Base-by-base conservation (phyloP, 1,139 yeast genomes). In the Yamadazyma triangularis region DNA sequence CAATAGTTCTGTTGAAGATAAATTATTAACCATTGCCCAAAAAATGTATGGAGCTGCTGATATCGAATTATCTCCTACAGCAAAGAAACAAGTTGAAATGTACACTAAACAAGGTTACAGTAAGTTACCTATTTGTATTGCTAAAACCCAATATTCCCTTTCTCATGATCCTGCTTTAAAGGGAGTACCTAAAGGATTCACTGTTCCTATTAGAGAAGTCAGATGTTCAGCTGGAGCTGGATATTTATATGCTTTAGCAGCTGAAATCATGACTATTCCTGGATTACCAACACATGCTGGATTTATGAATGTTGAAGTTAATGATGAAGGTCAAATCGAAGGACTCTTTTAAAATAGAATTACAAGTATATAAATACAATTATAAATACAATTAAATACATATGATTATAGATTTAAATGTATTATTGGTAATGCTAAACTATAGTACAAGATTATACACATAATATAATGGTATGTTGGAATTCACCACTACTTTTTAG, bases 181-280 rank as follows among this genome's bases (percentile, higher is more conserved):
- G 60, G 89, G 89, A 52, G 91, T 80, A 32, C 93, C 93, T 47
- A 73, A 77, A 13, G 89, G 81, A 3, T 83, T 82, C 59, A 78
- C 76, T 15, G 77, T 83, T 56, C 91, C 93, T 38, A 79, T 83
- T 42, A 73, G 88, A 61, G 93, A 83, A 49, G 80, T 83, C 31
- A 77, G 86, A 60, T 78, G 85, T 39, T 78, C 86, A 31, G 80
- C 84, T 35, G 91, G 93, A 57, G 91, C 91, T 30, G 91, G 91
- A 4, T 83, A 83, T 54, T 66, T 83, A 53, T 83, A 82, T 50
- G 93, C 91, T 1, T 65, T 83, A 45, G 89, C 91, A 15, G 89
- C 86, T 30, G 87, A 83, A 54, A 83, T 83, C 44, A 82, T 78
- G 77, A 83, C 93, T 20, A 83, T 83, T 49, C 93, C 93, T 25